Percentiles rank a stretch among this genome's conserved stretches.
phyloP scores from a whole-genome alignment of 257 asterid species.

The Nicotiana tabacum region DNA sequence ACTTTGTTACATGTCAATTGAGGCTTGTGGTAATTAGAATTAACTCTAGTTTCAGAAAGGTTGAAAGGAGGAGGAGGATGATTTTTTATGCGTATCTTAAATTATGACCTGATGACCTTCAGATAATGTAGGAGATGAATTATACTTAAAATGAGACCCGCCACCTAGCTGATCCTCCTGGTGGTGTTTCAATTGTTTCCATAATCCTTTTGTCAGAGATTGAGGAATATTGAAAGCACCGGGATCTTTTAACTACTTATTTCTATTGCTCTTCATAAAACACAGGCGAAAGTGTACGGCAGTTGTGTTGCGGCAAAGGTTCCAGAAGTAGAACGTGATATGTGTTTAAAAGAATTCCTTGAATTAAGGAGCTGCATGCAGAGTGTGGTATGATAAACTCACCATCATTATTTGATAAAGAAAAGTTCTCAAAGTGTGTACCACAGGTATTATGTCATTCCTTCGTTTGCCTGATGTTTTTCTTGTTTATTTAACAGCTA shows the following conservation, averaged over 20 bases:
- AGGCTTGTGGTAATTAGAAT: background rate
- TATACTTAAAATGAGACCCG: background rate
- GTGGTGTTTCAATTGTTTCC: background rate
- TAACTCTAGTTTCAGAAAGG: background rate
- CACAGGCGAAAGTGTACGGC: conserved; percentile 80
- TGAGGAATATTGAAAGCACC: background rate
- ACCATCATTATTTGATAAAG: background rate
- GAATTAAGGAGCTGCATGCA: conserved; percentile 74
- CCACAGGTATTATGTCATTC: background rate
- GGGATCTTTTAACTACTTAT: background rate
- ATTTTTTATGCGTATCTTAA: background rate
- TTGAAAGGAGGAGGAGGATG: background rate
- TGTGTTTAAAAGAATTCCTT: conserved; percentile 78
- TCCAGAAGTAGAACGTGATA: conserved; percentile 78
- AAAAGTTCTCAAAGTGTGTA: background rate
- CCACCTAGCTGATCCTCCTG: background rate
- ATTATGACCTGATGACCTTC: background rate
- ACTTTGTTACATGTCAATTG: background rate
- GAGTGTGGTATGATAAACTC: conserved; percentile 47
- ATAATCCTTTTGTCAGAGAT: background rate
- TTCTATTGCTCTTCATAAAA: background rate
- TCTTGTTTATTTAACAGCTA: conserved; percentile 38
- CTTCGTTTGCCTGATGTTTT: background rate
- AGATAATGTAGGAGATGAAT: background rate
- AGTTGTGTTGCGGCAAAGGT: conserved; percentile 76